Conservation (phyloP, 2,329 filamentous ascomycete genomes). For the Colletotrichum tropicicola region DNA sequence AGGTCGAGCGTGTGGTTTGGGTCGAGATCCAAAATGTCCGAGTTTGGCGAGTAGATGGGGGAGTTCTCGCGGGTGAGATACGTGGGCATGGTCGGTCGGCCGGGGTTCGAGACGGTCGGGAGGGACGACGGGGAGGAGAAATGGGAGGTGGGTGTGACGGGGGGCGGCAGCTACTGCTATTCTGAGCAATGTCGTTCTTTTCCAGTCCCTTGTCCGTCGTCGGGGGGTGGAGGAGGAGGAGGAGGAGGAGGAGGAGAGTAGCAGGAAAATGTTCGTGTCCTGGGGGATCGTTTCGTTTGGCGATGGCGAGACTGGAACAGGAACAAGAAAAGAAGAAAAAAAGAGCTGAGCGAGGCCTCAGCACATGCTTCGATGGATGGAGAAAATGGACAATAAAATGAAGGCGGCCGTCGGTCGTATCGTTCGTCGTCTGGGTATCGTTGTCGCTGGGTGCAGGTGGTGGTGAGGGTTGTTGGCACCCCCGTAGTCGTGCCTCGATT, state of each 20-base stretch:
- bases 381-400: conserved; percentile 2
- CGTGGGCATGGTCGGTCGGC: conserved; percentile 56
- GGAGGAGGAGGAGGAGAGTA: neutral
- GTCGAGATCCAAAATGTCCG: conserved; percentile 55
- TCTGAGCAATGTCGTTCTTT: conserved; percentile 14
- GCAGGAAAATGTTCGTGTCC: too few relatives aligned
- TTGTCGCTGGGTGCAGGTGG: conserved; percentile 1
- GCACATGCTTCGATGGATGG: conserved; percentile 18
- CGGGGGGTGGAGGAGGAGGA: neutral
- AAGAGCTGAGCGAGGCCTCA: conserved; percentile 19
- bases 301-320: neutral
- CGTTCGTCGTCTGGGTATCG: conserved; percentile 20
- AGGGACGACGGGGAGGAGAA: neutral
- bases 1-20: conserved; percentile 47
- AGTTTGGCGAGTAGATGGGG: conserved; percentile 50
- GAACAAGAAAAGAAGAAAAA: neutral
- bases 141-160: conserved; percentile 17
- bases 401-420: conserved; percentile 22
- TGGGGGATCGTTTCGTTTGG: neutral
- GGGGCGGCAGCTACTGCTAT: conserved; percentile 3
- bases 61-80: conserved; percentile 59
- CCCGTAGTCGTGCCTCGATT: conserved; percentile 3
- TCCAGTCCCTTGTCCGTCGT: neutral
- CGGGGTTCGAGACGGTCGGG: conserved; percentile 23
- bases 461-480: neutral